Base-by-base conservation (phyloP, 768 basidiomycete genomes). In the Fomitopsis pulvina region DNA sequence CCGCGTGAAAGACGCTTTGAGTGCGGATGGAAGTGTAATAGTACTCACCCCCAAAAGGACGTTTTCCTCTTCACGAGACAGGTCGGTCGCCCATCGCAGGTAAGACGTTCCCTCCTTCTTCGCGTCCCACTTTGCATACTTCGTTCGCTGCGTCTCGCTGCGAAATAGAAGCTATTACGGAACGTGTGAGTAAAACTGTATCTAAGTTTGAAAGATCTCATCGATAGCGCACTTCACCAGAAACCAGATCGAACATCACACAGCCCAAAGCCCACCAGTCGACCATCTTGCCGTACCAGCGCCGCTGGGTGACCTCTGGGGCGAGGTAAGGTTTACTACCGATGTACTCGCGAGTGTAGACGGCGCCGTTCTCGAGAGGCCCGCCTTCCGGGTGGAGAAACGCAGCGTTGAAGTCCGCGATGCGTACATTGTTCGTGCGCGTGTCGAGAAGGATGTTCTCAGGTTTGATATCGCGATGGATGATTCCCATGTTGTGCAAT, bases 391-490 rank as follows among this genome's bases (percentile, higher is more conserved):
- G 50, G 12, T 41, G 47, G 4, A 60, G 34, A 42, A 47, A 60
- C 39, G 60, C 57, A 10, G 58, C 54, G 40, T 57, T 57, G 51
- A 60, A 62, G 54, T 65, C 63, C 6, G 57, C 38, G 49, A 65
- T 58, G 42, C 60, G 59, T 21, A 59, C 51, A 29, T 48, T 53
- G 14, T 52, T 55, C 42, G 25, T 29, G 7, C 25, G 29, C 8
- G 51, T 49, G 43, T 61, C 63, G 37, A 66, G 47, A n/a, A 81
- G 69, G 50, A 81, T 68, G 63, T 80, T 79, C 59, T 79, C 78
- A 11, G 78, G 78, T 66, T 80, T 81, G 54, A 81, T 67, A 63
- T 80, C 78, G 16, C 79, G 69, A 59, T 81, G 79, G 32, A 81
- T 77, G 56, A 81, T 79, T 29, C 74, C 67, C 58, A 75, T 75